Percentiles rank a stretch among this genome's conserved stretches.
These are phyloP conservation scores for sunflower (Helianthus annuus) DNA, from an alignment of 129 eudicot genomes.

Conservation along the genomic window DNA sequence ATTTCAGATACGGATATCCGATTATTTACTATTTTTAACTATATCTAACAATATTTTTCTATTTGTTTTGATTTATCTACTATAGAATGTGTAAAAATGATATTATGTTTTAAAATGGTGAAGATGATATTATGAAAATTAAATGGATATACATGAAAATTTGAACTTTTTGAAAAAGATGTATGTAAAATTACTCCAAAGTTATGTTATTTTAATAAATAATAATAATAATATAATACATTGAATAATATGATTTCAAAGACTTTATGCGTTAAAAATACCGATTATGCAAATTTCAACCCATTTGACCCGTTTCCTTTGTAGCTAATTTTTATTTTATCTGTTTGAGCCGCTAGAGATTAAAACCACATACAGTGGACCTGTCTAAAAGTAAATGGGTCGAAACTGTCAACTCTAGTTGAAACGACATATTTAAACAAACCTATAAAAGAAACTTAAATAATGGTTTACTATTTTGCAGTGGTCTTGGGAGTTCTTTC, in stretches of 20 bases:
- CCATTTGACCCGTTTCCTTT: neutral
- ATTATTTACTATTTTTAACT: too few relatives aligned
- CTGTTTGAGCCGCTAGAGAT: too few relatives aligned
- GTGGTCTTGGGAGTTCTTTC: slow-evolving; percentile 38
- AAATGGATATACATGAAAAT: neutral
- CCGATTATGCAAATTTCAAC: neutral
- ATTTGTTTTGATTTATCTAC: neutral
- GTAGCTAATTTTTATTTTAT: neutral
- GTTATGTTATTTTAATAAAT: neutral
- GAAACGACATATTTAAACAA: neutral
- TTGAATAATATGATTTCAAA: neutral
- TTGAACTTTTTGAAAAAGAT: neutral
- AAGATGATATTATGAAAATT: neutral
- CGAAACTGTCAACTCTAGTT: neutral
- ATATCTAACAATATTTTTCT: too few relatives aligned
- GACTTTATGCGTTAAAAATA: neutral
- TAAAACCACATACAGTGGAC: neutral
- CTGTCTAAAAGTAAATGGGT: neutral
- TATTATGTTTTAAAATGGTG: neutral
- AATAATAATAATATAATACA: neutral
- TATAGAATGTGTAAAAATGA: neutral
- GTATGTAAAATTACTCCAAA: neutral
- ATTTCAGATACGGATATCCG: too few relatives aligned
- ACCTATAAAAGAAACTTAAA: neutral
- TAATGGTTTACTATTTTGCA: slow-evolving; percentile 24